Percentiles rank a stretch among this genome's conserved stretches.
Evolutionary conservation across 2,329 filamentous ascomycete genomes (phyloP).

Genomic region (Colletotrichum nymphaeae): DNA sequence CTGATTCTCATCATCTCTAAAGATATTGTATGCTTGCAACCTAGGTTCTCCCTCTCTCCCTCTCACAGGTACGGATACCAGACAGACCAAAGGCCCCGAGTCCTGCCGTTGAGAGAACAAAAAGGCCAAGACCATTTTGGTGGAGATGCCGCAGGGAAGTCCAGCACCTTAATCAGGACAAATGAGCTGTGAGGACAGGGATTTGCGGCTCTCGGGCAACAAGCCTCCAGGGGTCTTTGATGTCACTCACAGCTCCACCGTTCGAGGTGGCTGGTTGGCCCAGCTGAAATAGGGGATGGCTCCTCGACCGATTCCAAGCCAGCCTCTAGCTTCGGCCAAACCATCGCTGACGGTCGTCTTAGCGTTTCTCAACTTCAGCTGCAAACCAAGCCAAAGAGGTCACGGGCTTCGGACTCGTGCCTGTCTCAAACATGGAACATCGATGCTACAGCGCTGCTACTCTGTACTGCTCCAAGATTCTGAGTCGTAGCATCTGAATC

Average conservation of each 20-base stretch:
- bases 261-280: constrained; percentile 26
- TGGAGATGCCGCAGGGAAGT: constrained; percentile 22
- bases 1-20: background rate
- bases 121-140: constrained; percentile 21
- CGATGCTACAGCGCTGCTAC: background rate
- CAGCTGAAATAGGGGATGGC: constrained; percentile 22
- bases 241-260: constrained; percentile 19
- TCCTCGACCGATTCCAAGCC: background rate
- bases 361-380: constrained; percentile 22
- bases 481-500: background rate
- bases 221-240: constrained; percentile 30
- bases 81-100: background rate
- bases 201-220: constrained; percentile 23
- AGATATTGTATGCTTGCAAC: background rate
- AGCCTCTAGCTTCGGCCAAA: constrained; percentile 15
- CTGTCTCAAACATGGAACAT: constrained; percentile 22
- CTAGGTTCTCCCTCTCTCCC: background rate
- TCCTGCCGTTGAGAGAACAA: constrained; percentile 25
- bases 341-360: constrained; percentile 29
- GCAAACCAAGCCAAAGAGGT: constrained; percentile 7
- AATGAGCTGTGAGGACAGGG: constrained; percentile 26
- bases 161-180: constrained; percentile 34
- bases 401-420: constrained; percentile 23
- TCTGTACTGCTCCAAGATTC: background rate
- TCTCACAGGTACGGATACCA: background rate